These are phyloP conservation scores for Syncephalis fuscata DNA, from an alignment of 371 early-diverging fungal genomes.

Conservation along the genomic window DNA sequence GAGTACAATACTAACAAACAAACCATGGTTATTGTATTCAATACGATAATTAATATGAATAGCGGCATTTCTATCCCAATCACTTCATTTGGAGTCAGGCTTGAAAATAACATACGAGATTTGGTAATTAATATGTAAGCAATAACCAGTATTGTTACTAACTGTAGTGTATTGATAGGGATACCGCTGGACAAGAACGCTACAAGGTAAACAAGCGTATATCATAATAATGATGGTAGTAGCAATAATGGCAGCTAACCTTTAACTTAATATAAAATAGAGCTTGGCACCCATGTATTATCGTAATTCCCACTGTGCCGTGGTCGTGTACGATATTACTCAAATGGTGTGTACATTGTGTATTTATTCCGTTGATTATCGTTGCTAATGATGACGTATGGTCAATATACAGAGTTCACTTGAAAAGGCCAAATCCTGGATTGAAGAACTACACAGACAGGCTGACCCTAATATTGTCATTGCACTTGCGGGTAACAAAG, in stretches of 20 bases:
- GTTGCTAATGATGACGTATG: not conserved
- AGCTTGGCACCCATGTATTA: constrained; percentile 99
- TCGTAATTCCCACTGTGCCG: constrained; percentile 90
- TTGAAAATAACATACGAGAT: constrained; percentile 72
- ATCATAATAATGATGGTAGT: not conserved
- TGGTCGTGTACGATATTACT: constrained; percentile 96
- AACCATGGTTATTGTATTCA: too few species aligned
- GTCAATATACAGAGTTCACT: constrained; percentile 21
- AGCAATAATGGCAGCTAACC: not conserved
- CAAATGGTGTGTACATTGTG: constrained; percentile 46
- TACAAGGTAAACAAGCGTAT: constrained; percentile 61
- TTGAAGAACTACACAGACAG: constrained; percentile 91
- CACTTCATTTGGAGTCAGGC: constrained; percentile 44
- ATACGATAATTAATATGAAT: constrained; percentile 4
- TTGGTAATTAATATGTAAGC: constrained; percentile 32
- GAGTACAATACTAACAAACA: too few species aligned
- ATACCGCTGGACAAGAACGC: constrained; percentile 91
- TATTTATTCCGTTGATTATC: too few species aligned
- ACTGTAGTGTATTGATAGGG: constrained; percentile 29
- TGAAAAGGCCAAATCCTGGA: constrained; percentile 97
- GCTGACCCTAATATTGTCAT: constrained; percentile 92
- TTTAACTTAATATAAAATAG: constrained; percentile 15
- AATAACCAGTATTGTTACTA: too few species aligned
- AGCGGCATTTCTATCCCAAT: constrained; percentile 75
- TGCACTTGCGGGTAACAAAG: constrained; percentile 93